Conservation (phyloP, 192 early-diverging fungal species). For the Rhizophlyctis rosea region DNA sequence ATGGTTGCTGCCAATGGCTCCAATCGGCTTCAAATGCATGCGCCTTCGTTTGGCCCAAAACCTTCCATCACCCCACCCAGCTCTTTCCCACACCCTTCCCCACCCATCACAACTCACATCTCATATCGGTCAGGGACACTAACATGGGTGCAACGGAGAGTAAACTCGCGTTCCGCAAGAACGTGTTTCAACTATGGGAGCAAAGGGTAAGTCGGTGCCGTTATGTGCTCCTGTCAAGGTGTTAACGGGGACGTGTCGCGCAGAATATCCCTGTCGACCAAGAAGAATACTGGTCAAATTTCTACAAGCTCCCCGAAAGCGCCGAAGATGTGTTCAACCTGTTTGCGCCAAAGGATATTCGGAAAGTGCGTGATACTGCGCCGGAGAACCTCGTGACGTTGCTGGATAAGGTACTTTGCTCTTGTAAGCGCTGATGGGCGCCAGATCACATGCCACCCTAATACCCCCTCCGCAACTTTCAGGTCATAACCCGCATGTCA, state of each 20-base stretch:
- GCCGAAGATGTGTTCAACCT: conserved; percentile 85
- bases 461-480: background rate
- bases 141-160: conserved; percentile 86
- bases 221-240: background rate
- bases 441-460: too few relatives aligned
- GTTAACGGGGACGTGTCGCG: conserved; percentile 10
- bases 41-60: too few relatives aligned
- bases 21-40: too few relatives aligned
- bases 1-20: too few relatives aligned
- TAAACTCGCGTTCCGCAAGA: conserved; percentile 84
- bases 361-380: conserved; percentile 70
- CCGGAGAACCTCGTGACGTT: conserved; percentile 76
- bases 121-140: background rate
- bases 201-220: conserved; percentile 57
- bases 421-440: background rate
- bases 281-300: conserved; percentile 48
- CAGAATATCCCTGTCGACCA: conserved; percentile 13
- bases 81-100: too few relatives aligned
- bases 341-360: conserved; percentile 78
- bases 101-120: too few relatives aligned
- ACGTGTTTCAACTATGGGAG: conserved; percentile 81
- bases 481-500: conserved; percentile 21
- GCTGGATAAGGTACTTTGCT: conserved; percentile 58
- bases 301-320: conserved; percentile 68
- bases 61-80: too few relatives aligned